Conservation (phyloP, 176 grass and related monocot species). For the Oryza nivara region DNA sequence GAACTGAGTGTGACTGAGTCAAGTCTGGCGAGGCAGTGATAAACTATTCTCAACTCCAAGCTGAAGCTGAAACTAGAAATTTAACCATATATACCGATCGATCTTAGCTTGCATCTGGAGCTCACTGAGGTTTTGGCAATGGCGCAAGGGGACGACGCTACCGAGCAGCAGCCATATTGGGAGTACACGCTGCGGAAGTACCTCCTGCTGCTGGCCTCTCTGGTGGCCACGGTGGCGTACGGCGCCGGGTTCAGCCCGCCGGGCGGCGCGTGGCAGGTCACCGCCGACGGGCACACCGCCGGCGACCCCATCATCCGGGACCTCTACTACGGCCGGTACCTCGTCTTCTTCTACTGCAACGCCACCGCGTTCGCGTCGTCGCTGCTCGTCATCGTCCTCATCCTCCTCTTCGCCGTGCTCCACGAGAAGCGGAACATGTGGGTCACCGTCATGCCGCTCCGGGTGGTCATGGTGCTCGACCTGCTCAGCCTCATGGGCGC, state of each 20-base stretch:
- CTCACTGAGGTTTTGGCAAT: too few relatives aligned
- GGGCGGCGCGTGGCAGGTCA: slow-evolving; percentile 34
- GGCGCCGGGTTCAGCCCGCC: slow-evolving; percentile 31
- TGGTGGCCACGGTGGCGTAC: slow-evolving; percentile 41
- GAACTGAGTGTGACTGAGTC: too few relatives aligned
- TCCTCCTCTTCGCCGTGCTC: slow-evolving; percentile 26
- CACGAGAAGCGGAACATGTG: neutral
- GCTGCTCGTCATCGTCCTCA: slow-evolving; percentile 27
- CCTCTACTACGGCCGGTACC: slow-evolving; percentile 5
- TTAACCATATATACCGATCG: too few relatives aligned
- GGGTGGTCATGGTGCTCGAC: neutral
- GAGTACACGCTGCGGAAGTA: slow-evolving; percentile 36
- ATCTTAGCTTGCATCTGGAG: too few relatives aligned
- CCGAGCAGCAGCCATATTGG: neutral
- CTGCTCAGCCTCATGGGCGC: slow-evolving; percentile 34
- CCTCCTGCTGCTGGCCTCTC: slow-evolving; percentile 34
- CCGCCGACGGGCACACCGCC: slow-evolving; percentile 15
- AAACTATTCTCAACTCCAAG: too few relatives aligned
- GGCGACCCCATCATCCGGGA: slow-evolving; percentile 18
- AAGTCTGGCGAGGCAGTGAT: too few relatives aligned
- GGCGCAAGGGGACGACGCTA: too few relatives aligned
- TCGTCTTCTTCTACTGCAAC: slow-evolving; percentile 42
- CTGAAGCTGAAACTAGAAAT: too few relatives aligned
- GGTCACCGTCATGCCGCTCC: neutral
- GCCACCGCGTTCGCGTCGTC: slow-evolving; percentile 39